Conservation (phyloP, 352 stramenopile genomes). For the Phytophthora litchii region DNA sequence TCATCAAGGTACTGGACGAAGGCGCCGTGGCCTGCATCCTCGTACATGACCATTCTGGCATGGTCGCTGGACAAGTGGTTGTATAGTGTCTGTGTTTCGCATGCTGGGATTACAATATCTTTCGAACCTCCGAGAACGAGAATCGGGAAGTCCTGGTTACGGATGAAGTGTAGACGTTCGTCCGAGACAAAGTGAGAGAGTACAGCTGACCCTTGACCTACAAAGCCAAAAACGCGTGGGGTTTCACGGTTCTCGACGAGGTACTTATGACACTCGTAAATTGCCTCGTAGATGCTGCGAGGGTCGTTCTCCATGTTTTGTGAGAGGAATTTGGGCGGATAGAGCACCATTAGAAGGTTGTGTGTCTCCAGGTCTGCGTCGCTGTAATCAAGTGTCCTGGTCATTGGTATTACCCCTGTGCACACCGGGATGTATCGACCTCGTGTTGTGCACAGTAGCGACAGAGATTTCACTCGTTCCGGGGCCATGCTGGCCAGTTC, state of each 20-base stretch:
- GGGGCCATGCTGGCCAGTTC: constrained; percentile 40
- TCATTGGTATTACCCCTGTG: constrained; percentile 35
- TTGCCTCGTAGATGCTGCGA: constrained; percentile 31
- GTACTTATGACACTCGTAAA: constrained; percentile 46
- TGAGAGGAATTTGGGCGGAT: constrained; percentile 39
- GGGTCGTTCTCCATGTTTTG: constrained; percentile 34
- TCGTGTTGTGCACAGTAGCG: constrained; percentile 47
- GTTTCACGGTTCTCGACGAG: constrained; percentile 33
- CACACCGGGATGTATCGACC: constrained; percentile 41
- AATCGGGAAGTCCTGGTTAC: constrained; percentile 42
- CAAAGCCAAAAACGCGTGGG: constrained; percentile 33
- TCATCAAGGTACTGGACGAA: constrained; percentile 55
- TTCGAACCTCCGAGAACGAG: constrained; percentile 37
- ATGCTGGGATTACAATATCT: constrained; percentile 39
- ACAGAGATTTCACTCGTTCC: constrained; percentile 44
- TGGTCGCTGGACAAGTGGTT: constrained; percentile 37
- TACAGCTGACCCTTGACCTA: constrained; percentile 43
- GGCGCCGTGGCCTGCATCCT: constrained; percentile 45
- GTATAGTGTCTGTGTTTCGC: constrained; percentile 34
- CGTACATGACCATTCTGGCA: constrained; percentile 41
- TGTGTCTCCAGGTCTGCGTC: constrained; percentile 36
- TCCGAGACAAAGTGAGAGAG: constrained; percentile 47
- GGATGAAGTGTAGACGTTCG: constrained; percentile 43
- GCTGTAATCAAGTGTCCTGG: constrained; percentile 30
- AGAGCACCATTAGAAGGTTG: constrained; percentile 40